phyloP scores from a whole-genome alignment of 176 grass and related monocot species.

The Zoysia pacifica region DNA sequence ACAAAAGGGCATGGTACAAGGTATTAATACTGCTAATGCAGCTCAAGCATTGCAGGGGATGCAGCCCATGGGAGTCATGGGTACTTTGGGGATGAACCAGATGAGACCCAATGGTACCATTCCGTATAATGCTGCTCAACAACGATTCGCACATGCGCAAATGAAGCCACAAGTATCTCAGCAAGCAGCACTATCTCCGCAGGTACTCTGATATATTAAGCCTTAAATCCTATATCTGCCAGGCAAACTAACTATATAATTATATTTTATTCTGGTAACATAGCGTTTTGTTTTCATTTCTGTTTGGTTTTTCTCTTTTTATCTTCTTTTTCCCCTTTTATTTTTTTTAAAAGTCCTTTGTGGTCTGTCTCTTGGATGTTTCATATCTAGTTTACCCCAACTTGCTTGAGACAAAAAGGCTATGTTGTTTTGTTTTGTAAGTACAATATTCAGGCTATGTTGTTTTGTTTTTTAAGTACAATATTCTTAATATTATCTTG shows the following conservation, averaged over 20 bases:
- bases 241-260: constrained; percentile 29
- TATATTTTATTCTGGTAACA: constrained; percentile 18
- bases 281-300: not conserved
- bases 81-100: constrained; percentile 72
- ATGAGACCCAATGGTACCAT: constrained; percentile 84
- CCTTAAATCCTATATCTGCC: constrained; percentile 11
- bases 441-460: not conserved
- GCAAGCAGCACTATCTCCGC: constrained; percentile 75
- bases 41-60: constrained; percentile 84
- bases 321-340: too few relatives aligned
- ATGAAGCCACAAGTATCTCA: constrained; percentile 70
- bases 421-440: not conserved
- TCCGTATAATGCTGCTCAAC: constrained; percentile 63
- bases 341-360: too few relatives aligned
- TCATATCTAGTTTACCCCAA: too few relatives aligned
- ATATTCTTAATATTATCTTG: not conserved
- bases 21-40: constrained; percentile 57
- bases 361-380: too few relatives aligned
- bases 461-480: constrained; percentile 7
- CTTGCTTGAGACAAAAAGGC: too few relatives aligned
- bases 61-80: constrained; percentile 91
- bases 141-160: constrained; percentile 74
- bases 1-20: constrained; percentile 79
- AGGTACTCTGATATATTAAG: constrained; percentile 48
- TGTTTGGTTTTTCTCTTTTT: too few relatives aligned